Evolutionary conservation across 2,329 filamentous ascomycete species (phyloP).

Genomic region (Epichloe hybrida): DNA sequence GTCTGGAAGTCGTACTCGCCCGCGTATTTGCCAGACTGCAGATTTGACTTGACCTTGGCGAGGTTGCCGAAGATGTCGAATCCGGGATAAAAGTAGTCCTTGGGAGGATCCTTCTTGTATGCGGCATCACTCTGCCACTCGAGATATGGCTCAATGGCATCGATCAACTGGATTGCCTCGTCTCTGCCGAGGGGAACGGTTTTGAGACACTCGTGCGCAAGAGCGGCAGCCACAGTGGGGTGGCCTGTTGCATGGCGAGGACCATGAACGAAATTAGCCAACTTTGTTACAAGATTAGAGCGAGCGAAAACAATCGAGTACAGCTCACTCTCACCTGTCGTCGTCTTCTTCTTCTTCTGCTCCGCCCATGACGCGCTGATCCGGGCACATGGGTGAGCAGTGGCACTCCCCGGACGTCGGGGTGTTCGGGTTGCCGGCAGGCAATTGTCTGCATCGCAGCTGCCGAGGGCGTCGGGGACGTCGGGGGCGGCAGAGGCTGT

Average conservation of each 20-base stretch:
- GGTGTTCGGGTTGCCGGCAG: conserved; percentile 20
- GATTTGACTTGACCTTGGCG: conserved; percentile 29
- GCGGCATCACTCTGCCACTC: conserved; percentile 35
- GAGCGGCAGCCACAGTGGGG: conserved; percentile 19
- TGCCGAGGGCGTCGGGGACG: neutral
- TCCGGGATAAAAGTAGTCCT: conserved; percentile 33
- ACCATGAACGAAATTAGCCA: neutral
- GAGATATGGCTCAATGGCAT: conserved; percentile 26
- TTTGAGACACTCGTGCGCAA: conserved; percentile 24
- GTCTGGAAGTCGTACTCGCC: conserved; percentile 42
- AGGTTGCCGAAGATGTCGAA: conserved; percentile 34
- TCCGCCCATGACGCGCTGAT: conserved; percentile 6
- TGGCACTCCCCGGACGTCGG: conserved; percentile 11
- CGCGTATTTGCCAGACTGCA: conserved; percentile 26
- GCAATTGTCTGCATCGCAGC: conserved; percentile 24
- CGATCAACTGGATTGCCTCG: conserved; percentile 21
- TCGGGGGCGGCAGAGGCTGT: neutral
- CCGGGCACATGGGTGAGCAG: conserved; percentile 6
- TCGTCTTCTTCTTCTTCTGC: conserved; percentile 1
- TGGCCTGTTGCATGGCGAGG: conserved; percentile 10
- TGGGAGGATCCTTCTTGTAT: conserved; percentile 37
- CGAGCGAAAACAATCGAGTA: neutral
- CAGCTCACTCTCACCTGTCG: neutral
- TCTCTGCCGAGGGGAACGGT: conserved; percentile 25
- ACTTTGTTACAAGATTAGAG: no score